A percentile compares a stretch with the other conserved stretches of the same genome.
Evolutionary conservation across 139 green algal genomes (phyloP).

Genomic region (Gonium pectorale): DNA sequence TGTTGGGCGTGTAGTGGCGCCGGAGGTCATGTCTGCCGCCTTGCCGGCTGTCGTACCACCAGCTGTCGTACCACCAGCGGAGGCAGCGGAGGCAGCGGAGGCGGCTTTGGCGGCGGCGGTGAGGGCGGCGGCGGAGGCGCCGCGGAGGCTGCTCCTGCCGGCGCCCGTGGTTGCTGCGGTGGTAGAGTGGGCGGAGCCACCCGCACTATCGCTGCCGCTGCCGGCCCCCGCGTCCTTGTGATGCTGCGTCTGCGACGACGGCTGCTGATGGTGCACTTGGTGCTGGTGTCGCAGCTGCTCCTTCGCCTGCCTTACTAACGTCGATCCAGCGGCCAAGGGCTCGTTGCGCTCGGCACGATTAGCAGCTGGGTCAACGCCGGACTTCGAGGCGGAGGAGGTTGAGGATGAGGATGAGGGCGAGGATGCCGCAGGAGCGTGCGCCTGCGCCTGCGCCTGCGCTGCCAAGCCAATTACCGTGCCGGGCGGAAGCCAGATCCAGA

Average conservation of each 20-base stretch:
- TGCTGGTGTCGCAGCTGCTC: slow-evolving; percentile 28
- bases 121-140: no score
- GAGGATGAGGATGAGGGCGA: neutral
- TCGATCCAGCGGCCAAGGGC: neutral
- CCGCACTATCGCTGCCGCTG: no score
- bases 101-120: no score
- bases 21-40: no score
- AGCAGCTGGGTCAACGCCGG: neutral
- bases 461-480: neutral
- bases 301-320: neutral
- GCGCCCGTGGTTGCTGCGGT: no score
- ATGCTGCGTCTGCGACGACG: neutral
- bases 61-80: no score
- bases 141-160: no score
- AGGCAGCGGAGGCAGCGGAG: no score
- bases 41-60: no score
- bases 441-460: neutral
- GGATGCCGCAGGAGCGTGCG: neutral
- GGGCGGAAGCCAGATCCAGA: slow-evolving; percentile 21
- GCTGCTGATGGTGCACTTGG: neutral
- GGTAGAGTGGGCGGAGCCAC: no score
- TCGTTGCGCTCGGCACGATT: neutral
- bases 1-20: no score
- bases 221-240: neutral
- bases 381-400: neutral